phyloP scores from a whole-genome alignment of 345 rosid genomes.

The Eucalyptus caleyi region DNA sequence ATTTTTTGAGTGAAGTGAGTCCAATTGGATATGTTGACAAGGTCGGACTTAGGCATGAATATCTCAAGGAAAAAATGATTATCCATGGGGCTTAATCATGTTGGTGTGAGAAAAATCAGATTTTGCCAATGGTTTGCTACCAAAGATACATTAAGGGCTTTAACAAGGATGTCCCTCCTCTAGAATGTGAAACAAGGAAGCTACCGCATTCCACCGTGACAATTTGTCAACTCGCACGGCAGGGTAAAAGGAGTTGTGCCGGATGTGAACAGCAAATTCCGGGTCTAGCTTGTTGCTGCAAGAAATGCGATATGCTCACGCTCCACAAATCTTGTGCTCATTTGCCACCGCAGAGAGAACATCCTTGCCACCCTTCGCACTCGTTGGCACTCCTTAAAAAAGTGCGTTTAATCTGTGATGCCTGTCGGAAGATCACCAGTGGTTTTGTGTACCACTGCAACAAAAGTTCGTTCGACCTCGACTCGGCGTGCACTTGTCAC shows the following conservation, averaged over 20 bases:
- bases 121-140: not conserved
- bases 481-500: not conserved
- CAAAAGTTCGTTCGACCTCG: not conserved
- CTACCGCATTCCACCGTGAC: not conserved
- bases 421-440: not conserved
- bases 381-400: not conserved
- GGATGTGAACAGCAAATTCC: not conserved
- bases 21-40: too few relatives aligned
- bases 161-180: not conserved
- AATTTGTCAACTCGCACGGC: not conserved
- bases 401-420: not conserved
- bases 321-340: not conserved
- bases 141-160: not conserved
- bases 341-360: not conserved
- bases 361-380: not conserved
- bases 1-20: too few relatives aligned
- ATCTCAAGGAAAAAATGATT: too few relatives aligned
- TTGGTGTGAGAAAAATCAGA: not conserved
- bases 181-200: not conserved
- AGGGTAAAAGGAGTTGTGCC: not conserved
- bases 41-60: too few relatives aligned
- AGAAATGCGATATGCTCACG: not conserved
- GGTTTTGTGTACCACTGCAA: not conserved
- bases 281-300: not conserved
- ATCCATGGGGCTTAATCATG: not conserved